Conservation (phyloP, 1,284 basidiomycete species). For the Mycena sp. region DNA sequence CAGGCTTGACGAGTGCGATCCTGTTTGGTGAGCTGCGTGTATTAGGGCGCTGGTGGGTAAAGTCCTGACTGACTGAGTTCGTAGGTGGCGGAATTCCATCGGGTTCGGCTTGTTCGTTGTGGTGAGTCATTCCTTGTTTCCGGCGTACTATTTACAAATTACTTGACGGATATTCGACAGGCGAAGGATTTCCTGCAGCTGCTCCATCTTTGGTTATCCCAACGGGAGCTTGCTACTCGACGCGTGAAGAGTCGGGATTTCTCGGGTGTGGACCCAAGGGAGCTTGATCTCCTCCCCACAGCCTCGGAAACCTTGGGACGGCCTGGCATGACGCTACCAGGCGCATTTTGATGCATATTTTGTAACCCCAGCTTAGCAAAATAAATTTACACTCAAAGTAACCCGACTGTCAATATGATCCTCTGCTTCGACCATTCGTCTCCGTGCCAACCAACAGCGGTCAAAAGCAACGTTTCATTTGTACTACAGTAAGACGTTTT, state of each 20-base stretch:
- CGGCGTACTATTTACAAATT: neutral
- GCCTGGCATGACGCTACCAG: neutral
- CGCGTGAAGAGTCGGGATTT: conserved; percentile 74
- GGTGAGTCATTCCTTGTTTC: conserved; percentile 48
- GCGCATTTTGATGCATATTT: neutral
- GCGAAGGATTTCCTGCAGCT: conserved; percentile 72
- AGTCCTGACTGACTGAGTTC: neutral
- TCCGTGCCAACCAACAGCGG: too few species aligned
- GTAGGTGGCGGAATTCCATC: conserved; percentile 78
- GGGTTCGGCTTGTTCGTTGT: conserved; percentile 75
- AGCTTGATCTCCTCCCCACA: conserved; percentile 61
- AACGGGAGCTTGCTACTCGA: conserved; percentile 73
- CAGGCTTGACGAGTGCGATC: conserved; percentile 71
- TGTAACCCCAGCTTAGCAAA: neutral
- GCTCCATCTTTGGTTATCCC: conserved; percentile 71
- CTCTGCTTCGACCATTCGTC: too few species aligned
- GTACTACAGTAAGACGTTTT: conserved; percentile 1
- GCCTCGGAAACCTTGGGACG: neutral
- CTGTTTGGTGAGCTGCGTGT: conserved; percentile 65
- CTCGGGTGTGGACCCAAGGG: conserved; percentile 68
- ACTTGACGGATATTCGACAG: conserved; percentile 43
- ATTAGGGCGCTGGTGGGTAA: neutral
- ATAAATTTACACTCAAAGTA: too few species aligned
- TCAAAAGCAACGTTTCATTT: conserved; percentile 20
- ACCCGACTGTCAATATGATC: too few species aligned